These are phyloP conservation scores for Yarrowia phangngaensis DNA, from an alignment of 805 yeast species.

Conservation along the genomic window DNA sequence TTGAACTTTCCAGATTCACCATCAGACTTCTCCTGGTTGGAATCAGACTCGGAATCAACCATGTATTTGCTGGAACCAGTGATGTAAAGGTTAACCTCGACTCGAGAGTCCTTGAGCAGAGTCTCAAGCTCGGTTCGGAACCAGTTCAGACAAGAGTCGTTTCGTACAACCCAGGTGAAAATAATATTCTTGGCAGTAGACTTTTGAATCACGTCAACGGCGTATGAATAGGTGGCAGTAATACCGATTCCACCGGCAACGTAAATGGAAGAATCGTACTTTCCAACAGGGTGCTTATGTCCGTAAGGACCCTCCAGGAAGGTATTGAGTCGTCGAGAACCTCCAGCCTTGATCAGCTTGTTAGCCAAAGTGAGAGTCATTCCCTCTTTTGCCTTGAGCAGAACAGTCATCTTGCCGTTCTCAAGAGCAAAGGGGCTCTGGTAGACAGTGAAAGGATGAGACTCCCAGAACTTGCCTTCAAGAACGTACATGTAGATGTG, in stretches of 20 bases:
- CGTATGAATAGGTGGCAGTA: slow-evolving; percentile 51
- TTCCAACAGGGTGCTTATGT: slow-evolving; percentile 40
- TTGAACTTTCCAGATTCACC: background rate
- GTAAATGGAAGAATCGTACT: slow-evolving; percentile 42
- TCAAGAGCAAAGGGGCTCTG: slow-evolving; percentile 25
- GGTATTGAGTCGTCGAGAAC: slow-evolving; percentile 37
- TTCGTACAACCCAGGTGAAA: slow-evolving; percentile 62
- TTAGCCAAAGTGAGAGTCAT: slow-evolving; percentile 9
- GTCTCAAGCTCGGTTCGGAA: slow-evolving; percentile 44
- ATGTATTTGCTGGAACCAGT: background rate
- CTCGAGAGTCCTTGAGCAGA: background rate
- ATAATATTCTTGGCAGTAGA: slow-evolving; percentile 31
- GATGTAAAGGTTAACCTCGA: slow-evolving; percentile 6
- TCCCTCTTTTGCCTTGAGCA: slow-evolving; percentile 19
- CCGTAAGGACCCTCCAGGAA: slow-evolving; percentile 67
- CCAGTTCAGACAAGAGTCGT: slow-evolving; percentile 50
- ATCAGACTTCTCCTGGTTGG: slow-evolving; percentile 1
- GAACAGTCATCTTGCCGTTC: slow-evolving; percentile 4
- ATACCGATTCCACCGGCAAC: slow-evolving; percentile 62
- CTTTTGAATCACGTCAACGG: slow-evolving; percentile 32
- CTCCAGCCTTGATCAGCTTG: background rate
- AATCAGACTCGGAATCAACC: slow-evolving; percentile 4
- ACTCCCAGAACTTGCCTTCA: slow-evolving; percentile 55
- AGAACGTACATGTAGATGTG: slow-evolving; percentile 57
- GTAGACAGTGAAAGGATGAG: slow-evolving; percentile 63